Conservation (phyloP, 1,139 yeast genomes). For the Candida smagusa region DNA sequence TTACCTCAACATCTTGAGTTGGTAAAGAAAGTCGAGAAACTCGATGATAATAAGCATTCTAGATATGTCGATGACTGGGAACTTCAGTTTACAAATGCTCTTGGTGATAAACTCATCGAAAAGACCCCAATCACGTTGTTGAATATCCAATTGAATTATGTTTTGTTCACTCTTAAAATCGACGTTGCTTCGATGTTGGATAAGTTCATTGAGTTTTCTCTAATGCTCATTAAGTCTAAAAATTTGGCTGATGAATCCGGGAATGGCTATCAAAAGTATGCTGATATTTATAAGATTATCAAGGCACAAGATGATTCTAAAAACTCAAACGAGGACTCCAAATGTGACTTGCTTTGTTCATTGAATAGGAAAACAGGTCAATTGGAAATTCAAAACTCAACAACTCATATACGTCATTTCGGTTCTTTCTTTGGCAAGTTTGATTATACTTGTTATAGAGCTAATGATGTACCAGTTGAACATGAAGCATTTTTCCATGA, state of each 20-base stretch:
- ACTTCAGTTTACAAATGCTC: constrained; percentile 19
- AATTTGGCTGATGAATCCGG: constrained; percentile 4
- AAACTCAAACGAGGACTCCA: constrained; percentile 8
- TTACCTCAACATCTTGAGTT: constrained; percentile 6
- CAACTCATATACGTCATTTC: constrained; percentile 7
- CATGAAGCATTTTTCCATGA: constrained; percentile 6
- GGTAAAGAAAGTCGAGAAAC: constrained; percentile 1
- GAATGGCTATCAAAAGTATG: constrained; percentile 6
- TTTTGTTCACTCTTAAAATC: constrained; percentile 30
- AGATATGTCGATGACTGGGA: constrained; percentile 24
- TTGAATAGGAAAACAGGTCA: constrained; percentile 30
- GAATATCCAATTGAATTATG: constrained; percentile 37
- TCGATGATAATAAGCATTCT: constrained; percentile 6
- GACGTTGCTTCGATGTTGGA: constrained; percentile 26
- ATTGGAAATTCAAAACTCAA: constrained; percentile 19
- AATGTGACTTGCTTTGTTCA: constrained; percentile 24
- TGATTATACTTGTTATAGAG: constrained; percentile 2
- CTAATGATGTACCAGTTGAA: constrained; percentile 3
- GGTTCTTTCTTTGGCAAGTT: constrained; percentile 6
- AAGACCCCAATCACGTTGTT: constrained; percentile 25
- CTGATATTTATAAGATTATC: constrained; percentile 2
- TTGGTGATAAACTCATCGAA: constrained; percentile 24
- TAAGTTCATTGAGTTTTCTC: constrained; percentile 8
- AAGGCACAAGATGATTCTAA: constrained; percentile 2
- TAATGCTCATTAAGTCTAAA: constrained; percentile 6